Evolutionary conservation across 2,329 filamentous ascomycete species (phyloP), one percentile per base, ranked within the genome.

Genomic region (Cladosporium sp.): DNA sequence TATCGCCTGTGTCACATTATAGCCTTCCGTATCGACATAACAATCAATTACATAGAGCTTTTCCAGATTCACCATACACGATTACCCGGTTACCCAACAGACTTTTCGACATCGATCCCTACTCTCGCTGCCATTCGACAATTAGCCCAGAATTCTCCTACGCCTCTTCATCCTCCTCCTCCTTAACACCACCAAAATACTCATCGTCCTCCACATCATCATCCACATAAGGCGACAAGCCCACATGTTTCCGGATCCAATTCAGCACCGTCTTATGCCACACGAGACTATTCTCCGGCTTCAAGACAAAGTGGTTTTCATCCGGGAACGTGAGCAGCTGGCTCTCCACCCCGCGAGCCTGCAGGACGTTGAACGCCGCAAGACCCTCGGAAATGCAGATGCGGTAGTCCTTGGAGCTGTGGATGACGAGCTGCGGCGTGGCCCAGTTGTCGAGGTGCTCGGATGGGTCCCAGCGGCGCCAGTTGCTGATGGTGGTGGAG

Each of bases 401-500:
- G 15, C 92, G 81, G 66, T 96, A 97, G 68, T 97, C 92, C 27
- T 93, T 77, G 61, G 93, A 89, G 63, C 84, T 92, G 69, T 97
- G 92, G 49, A 97, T 90, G 54, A 95, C 84, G 55, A 99, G 75
- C 69, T 93, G 85, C 1, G 93, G 93, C 1, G 91, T 96, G 1
- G 80, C 74, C 91, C 91, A 96, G 58, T 92, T 78, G 30, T 77
- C 68, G 0, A 78, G 74, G 59, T 78, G 75, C 3, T 69, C 69
- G 15, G 73, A 74, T 0, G 82, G 82, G 61, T 84, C 80, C 77
- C 80, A 84, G 43, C 74, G 65, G 20, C 70, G 69, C 78, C 80
- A 84, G n/a, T 51, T 53, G 12, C 50, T 4, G 68, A 50, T 18
- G 18, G 49, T 53, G 0, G 59, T 41, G 9, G 51, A 36, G 7